Percentiles rank a stretch among this genome's conserved stretches.
phyloP scores from a whole-genome alignment of 1,139 yeast genomes.

The Candida sp. region DNA sequence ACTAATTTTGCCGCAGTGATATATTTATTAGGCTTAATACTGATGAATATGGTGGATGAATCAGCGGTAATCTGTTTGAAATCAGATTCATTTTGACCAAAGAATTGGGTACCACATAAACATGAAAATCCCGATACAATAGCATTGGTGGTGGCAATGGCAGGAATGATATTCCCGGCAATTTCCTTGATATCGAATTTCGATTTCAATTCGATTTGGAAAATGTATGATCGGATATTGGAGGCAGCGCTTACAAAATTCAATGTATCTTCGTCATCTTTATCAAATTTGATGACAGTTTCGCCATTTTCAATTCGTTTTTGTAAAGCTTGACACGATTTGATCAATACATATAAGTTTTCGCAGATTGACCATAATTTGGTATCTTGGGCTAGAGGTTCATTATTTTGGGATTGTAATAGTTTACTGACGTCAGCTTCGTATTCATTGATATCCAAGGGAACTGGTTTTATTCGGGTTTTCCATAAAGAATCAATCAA shows the following conservation, averaged over 20 bases:
- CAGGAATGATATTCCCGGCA: conserved; percentile 98
- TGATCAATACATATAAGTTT: conserved; percentile 57
- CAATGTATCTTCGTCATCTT: conserved; percentile 90
- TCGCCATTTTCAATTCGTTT: conserved; percentile 41
- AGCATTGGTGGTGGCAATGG: conserved; percentile 97
- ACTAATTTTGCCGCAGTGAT: conserved; percentile 61
- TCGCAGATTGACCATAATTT: conserved; percentile 60
- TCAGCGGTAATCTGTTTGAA: conserved; percentile 12
- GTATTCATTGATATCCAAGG: conserved; percentile 39
- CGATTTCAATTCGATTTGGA: conserved; percentile 68
- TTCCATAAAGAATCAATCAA: conserved; percentile 79
- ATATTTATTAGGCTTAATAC: conserved; percentile 67
- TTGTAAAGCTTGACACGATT: conserved; percentile 50
- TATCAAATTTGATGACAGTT: conserved; percentile 70
- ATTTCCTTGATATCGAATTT: conserved; percentile 89
- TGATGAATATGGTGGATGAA: conserved; percentile 58
- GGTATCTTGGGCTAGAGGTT: conserved; percentile 48
- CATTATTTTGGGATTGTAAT: conserved; percentile 9
- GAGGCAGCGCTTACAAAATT: conserved; percentile 88
- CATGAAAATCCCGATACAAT: conserved; percentile 89
- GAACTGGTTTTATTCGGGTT: conserved; percentile 62
- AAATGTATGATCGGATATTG: conserved; percentile 72
- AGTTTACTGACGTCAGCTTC: conserved; percentile 13
- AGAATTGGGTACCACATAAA: conserved; percentile 60
- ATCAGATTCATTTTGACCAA: conserved; percentile 23